A percentile compares a stretch with the other conserved stretches of the same genome.
These are phyloP conservation scores for Oryza officinalis DNA, from an alignment of 176 grass and related monocot genomes.

Conservation along the genomic window DNA sequence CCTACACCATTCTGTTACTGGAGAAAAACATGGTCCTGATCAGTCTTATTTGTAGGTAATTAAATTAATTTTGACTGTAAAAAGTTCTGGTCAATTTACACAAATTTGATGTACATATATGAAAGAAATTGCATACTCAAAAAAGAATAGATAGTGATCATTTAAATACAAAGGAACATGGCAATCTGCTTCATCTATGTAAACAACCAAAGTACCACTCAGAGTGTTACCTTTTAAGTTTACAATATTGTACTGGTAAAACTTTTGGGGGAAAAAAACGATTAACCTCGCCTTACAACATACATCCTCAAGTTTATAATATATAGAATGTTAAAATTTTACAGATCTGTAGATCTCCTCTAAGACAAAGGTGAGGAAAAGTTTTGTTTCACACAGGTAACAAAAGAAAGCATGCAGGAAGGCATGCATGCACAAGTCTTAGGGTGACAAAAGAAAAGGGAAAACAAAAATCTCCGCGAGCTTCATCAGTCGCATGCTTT, in stretches of 20 bases:
- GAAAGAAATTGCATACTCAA: not conserved
- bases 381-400: not conserved
- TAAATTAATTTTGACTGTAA: not conserved
- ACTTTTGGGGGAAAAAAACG: constrained; percentile 12
- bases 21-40: not conserved
- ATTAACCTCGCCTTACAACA: constrained; percentile 23
- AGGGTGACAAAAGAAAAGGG: constrained; percentile 5
- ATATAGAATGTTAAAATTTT: constrained; percentile 1
- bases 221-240: constrained; percentile 8
- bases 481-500: constrained; percentile 23
- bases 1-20: not conserved
- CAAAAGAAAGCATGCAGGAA: constrained; percentile 33
- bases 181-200: not conserved
- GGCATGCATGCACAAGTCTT: constrained; percentile 24
- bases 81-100: not conserved
- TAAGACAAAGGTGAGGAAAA: constrained; percentile 23
- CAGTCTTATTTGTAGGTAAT: not conserved
- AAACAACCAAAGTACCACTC: not conserved
- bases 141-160: not conserved
- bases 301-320: constrained; percentile 34
- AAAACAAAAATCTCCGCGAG: constrained; percentile 24
- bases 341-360: constrained; percentile 19
- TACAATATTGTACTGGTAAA: constrained; percentile 10
- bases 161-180: constrained; percentile 1
- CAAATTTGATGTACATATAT: constrained; percentile 5